Conservation (phyloP, 306 rosid genomes). For the Cicer bijugum region DNA sequence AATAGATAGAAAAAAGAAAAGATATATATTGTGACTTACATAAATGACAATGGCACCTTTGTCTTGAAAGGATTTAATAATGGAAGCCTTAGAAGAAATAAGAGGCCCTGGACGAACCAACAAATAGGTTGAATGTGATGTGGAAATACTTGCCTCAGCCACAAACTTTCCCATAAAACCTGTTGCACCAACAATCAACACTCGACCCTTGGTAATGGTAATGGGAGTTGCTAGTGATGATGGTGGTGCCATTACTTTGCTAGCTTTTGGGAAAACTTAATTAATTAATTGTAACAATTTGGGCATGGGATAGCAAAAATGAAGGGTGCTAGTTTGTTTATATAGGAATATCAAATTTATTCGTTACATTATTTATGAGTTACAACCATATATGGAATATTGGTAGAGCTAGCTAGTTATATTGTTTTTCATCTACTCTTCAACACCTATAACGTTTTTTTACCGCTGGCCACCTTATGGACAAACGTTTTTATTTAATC, state of each 20-base stretch:
- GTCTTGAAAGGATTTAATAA: slow-evolving; percentile 53
- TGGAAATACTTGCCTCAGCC: slow-evolving; percentile 60
- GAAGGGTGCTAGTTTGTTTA: slow-evolving; percentile 10
- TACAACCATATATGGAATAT: not conserved
- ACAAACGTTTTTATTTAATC: not conserved
- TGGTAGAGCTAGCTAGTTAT: not conserved
- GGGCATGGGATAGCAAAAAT: slow-evolving; percentile 1
- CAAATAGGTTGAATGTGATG: slow-evolving; percentile 51
- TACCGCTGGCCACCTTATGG: not conserved
- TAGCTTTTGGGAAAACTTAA: not conserved
- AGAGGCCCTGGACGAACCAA: slow-evolving; percentile 52
- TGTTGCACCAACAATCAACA: slow-evolving; percentile 62
- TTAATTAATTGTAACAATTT: not conserved
- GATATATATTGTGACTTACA: slow-evolving; percentile 36
- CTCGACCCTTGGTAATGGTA: slow-evolving; percentile 39
- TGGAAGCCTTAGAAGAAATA: slow-evolving; percentile 45
- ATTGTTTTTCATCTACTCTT: slow-evolving; percentile 23
- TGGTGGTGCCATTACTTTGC: slow-evolving; percentile 50
- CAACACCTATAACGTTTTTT: not conserved
- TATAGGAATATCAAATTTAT: not conserved
- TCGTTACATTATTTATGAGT: not conserved
- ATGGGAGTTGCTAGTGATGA: slow-evolving; percentile 33
- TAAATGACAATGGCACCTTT: slow-evolving; percentile 62
- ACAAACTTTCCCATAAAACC: slow-evolving; percentile 75
- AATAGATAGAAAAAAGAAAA: not conserved